Percentiles rank a stretch among this genome's conserved stretches.
Conservation (phyloP, 495 filamentous ascomycete genomes). For the Pyronema domesticum region DNA sequence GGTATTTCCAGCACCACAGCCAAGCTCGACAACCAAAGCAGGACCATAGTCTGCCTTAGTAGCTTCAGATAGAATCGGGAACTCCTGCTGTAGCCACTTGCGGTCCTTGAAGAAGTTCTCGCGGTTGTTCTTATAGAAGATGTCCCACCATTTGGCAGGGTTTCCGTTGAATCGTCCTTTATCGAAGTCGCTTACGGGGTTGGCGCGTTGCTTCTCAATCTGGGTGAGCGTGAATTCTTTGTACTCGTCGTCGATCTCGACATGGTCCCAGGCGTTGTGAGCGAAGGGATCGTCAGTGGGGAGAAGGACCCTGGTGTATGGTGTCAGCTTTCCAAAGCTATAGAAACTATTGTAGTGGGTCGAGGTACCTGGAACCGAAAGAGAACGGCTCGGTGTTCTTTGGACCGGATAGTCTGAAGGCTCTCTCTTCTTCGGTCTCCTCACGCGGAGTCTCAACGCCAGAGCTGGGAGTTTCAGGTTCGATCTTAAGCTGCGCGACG, state of each 20-base stretch:
- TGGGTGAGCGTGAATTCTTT: conserved; percentile 63
- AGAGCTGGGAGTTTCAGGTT: too few species aligned
- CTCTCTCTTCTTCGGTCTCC: not conserved
- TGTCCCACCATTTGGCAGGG: conserved; percentile 89
- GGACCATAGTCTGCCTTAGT: conserved; percentile 44
- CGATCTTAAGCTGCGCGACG: too few species aligned
- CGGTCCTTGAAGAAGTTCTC: conserved; percentile 96
- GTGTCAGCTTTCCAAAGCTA: not conserved
- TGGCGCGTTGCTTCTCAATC: conserved; percentile 59
- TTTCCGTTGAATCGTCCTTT: conserved; percentile 68
- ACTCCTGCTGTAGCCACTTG: conserved; percentile 92
- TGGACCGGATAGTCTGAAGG: conserved; percentile 32
- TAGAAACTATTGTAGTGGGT: not conserved
- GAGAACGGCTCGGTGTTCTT: conserved; percentile 85
- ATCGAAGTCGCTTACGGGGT: conserved; percentile 77
- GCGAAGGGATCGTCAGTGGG: conserved; percentile 74
- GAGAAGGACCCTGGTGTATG: conserved; percentile 43
- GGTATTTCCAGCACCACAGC: conserved; percentile 90
- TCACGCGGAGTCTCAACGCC: too few species aligned
- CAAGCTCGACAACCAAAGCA: conserved; percentile 63
- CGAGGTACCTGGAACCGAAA: conserved; percentile 48
- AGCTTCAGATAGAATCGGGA: conserved; percentile 59
- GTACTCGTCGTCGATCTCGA: conserved; percentile 70
- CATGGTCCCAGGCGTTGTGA: conserved; percentile 98
- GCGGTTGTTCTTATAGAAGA: conserved; percentile 89